phyloP scores from a whole-genome alignment of 352 stramenopile species.

The Poterioochromonas sp. region DNA sequence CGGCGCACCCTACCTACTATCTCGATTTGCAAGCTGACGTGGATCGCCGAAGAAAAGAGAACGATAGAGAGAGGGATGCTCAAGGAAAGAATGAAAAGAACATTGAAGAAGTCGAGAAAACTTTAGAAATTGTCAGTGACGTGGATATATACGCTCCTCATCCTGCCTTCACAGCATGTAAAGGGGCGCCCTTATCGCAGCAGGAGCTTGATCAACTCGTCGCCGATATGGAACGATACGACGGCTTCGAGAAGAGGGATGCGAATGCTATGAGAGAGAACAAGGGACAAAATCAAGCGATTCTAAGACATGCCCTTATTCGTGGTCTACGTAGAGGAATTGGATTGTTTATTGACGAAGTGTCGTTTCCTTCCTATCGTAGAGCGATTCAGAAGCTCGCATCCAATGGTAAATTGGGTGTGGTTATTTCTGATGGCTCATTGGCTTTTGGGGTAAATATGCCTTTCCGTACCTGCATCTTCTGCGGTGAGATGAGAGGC shows the following conservation, averaged over 20 bases:
- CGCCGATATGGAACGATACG: constrained; percentile 61
- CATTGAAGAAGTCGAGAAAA: constrained; percentile 38
- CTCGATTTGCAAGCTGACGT: constrained; percentile 54
- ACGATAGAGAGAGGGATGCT: neutral
- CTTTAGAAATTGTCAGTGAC: neutral
- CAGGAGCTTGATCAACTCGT: constrained; percentile 53
- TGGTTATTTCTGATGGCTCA: constrained; percentile 95
- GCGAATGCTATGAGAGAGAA: constrained; percentile 34
- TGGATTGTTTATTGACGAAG: constrained; percentile 95
- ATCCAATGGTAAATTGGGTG: constrained; percentile 86
- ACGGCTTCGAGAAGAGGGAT: constrained; percentile 58
- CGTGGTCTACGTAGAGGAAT: constrained; percentile 85
- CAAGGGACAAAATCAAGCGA: neutral
- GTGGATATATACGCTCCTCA: constrained; percentile 28
- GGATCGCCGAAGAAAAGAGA: neutral
- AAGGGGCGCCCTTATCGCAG: neutral
- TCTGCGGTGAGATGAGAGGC: constrained; percentile 91
- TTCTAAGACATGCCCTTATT: constrained; percentile 55
- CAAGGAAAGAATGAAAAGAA: constrained; percentile 38
- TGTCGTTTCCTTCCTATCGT: constrained; percentile 84
- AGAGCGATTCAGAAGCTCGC: constrained; percentile 89
- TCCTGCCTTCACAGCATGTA: neutral
- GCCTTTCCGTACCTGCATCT: constrained; percentile 95
- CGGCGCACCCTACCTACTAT: constrained; percentile 58
- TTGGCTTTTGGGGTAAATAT: constrained; percentile 98